Percentiles rank a stretch among this genome's conserved stretches.
Conservation (phyloP, 2,329 filamentous ascomycete genomes). For the Alternaria dauci region DNA sequence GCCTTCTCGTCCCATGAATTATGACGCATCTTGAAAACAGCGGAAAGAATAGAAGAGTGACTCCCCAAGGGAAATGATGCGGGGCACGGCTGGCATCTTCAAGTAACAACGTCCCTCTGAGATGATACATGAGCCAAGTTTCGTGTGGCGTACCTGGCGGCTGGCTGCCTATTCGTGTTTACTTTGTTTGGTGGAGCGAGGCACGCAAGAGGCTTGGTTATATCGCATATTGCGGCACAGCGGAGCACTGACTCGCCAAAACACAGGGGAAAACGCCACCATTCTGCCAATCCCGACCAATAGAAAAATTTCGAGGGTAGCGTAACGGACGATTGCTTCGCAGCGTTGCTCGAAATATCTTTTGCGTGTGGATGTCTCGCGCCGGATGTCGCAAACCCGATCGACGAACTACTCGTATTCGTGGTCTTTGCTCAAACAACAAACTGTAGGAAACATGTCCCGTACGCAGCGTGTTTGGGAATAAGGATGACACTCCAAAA, state of each 20-base stretch:
- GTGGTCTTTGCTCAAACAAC: constrained; percentile 1
- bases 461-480: not conserved
- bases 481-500: not conserved
- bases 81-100: not conserved
- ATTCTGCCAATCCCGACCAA: not conserved
- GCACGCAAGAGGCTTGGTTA: not conserved
- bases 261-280: constrained; percentile 1
- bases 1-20: not conserved
- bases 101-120: not conserved
- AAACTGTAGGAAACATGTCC: not conserved
- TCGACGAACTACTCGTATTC: constrained; percentile 3
- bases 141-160: constrained; percentile 2
- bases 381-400: not conserved
- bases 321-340: not conserved
- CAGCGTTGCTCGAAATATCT: not conserved
- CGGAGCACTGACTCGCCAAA: constrained; percentile 1
- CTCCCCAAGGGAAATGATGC: not conserved
- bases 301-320: not conserved
- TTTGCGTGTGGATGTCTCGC: not conserved
- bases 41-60: not conserved
- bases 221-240: constrained; percentile 1
- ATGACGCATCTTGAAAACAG: not conserved
- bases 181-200: constrained; percentile 3
- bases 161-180: not conserved
- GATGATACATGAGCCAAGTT: not conserved